These are phyloP conservation scores for Debaryomyces nepalensis DNA, from an alignment of 1,139 yeast species.

Conservation along the genomic window DNA sequence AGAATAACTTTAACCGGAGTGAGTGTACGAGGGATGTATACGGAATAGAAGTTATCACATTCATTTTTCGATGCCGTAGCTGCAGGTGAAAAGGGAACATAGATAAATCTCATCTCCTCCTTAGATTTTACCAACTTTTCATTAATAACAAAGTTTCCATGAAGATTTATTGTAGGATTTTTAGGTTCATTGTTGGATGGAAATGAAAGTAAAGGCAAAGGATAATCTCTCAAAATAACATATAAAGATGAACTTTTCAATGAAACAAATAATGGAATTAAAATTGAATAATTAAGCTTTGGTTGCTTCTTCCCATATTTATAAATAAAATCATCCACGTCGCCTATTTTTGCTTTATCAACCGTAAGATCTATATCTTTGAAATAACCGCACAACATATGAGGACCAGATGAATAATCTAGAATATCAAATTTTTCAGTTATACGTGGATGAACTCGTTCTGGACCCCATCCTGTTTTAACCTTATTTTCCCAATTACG, in stretches of 20 bases:
- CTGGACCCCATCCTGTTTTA: conserved; percentile 42
- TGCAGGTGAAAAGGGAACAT: conserved; percentile 53
- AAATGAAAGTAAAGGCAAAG: conserved; percentile 47
- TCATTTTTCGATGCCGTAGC: conserved; percentile 25
- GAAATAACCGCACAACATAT: conserved; percentile 38
- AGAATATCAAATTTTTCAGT: conserved; percentile 42
- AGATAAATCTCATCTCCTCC: conserved; percentile 50
- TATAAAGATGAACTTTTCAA: conserved; percentile 38
- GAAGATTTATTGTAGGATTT: conserved; percentile 35
- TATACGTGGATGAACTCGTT: conserved; percentile 34
- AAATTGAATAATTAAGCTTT: conserved; percentile 42
- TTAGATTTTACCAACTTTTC: conserved; percentile 41
- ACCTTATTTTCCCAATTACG: conserved; percentile 33
- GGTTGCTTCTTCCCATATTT: conserved; percentile 49
- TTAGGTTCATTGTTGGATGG: conserved; percentile 36
- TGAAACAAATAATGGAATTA: conserved; percentile 39
- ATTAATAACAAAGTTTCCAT: conserved; percentile 47
- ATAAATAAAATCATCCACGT: conserved; percentile 42
- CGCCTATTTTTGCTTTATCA: conserved; percentile 33
- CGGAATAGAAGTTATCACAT: conserved; percentile 46
- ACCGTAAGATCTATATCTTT: conserved; percentile 37
- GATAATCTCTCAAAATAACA: conserved; percentile 44
- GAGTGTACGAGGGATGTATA: conserved; percentile 46
- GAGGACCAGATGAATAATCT: conserved; percentile 41
- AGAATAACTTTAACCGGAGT: conserved; percentile 50